These are phyloP conservation scores for Canariomyces notabilis DNA, from an alignment of 2,329 filamentous ascomycete genomes.

Conservation along the genomic window DNA sequence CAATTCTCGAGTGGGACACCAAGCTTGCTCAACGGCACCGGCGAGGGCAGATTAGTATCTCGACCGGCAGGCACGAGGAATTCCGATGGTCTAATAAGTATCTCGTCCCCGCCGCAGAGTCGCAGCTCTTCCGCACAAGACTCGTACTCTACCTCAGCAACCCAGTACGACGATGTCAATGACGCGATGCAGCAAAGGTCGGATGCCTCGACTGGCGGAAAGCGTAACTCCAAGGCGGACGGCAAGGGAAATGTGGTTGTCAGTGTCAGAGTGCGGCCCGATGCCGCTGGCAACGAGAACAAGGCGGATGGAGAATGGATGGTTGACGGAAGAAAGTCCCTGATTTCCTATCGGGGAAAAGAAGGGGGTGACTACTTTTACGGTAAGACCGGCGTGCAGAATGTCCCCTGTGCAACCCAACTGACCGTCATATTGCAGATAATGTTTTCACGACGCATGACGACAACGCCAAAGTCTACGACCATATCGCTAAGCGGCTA, in stretches of 20 bases:
- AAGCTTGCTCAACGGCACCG: slow-evolving; percentile 73
- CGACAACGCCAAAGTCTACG: slow-evolving; percentile 91
- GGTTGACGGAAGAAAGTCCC: slow-evolving; percentile 75
- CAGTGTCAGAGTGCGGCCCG: slow-evolving; percentile 88
- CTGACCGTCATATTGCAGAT: slow-evolving; percentile 58
- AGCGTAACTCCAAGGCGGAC: slow-evolving; percentile 55
- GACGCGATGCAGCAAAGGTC: slow-evolving; percentile 44
- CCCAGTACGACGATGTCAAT: slow-evolving; percentile 75
- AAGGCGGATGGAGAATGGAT: slow-evolving; percentile 80
- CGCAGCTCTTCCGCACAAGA: slow-evolving; percentile 88
- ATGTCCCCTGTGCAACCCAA: slow-evolving; percentile 20
- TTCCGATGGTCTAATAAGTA: slow-evolving; percentile 69
- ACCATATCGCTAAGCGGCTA: slow-evolving; percentile 85
- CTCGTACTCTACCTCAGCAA: slow-evolving; percentile 85
- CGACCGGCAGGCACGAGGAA: slow-evolving; percentile 57
- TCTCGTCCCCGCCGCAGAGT: slow-evolving; percentile 80
- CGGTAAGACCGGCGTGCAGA: slow-evolving; percentile 50
- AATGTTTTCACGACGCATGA: slow-evolving; percentile 95
- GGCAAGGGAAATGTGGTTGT: slow-evolving; percentile 93
- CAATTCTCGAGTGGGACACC: slow-evolving; percentile 53
- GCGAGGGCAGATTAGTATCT: slow-evolving; percentile 68
- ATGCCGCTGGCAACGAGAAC: slow-evolving; percentile 59
- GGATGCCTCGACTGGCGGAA: slow-evolving; percentile 34
- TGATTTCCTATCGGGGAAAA: slow-evolving; percentile 79
- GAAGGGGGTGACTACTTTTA: slow-evolving; percentile 92